Evolutionary conservation across 352 stramenopile genomes (phyloP), one percentile per base, ranked within the genome.

Genomic region (Phytophthora tubulina): DNA sequence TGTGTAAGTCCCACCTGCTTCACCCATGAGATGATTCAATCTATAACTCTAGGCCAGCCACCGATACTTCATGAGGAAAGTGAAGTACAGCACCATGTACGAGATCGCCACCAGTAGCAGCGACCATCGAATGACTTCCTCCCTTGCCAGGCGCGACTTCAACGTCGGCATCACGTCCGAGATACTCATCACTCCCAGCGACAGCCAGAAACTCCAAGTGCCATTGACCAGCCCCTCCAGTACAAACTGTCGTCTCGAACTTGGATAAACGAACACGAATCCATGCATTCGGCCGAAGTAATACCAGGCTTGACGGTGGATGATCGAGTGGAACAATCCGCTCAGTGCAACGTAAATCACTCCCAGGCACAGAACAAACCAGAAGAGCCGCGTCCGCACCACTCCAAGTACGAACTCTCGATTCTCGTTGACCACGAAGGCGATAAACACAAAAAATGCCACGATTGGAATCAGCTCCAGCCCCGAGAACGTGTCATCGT

Each of bases 281-380:
- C 85, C 85, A 51, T 85, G 73, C 49, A 85, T 53, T 33, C 75
- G 78, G 33, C 83, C 78, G 27, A 78, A 88, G 67, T 89, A 87
- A 63, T 90, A 88, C 62, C 76, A 71, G 13, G 76, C 60, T 50
- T 68, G 72, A 39, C 49, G 50, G 71, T 89, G 78, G 67, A 93
- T 91, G 53, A 93, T 79, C 17, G 83, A 83, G 63, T 91, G 73
- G 64, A 91, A 84, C 3, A 90, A 17, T 3, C 85, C 85, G 39
- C 85, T 90, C 35, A 91, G 73, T 27, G 82, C 73, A n/a, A 89
- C 66, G 63, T 90, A 91, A 31, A 89, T 70, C 36, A 93, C 72
- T 15, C 54, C 67, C 32, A 82, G 49, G n/a, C 80, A 83, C 39
- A 89, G 46, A 15, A 84, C 31, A 53, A 91, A 82, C 83, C 85